Conservation (phyloP, 2,329 filamentous ascomycete species). For the Massarina eburnea region DNA sequence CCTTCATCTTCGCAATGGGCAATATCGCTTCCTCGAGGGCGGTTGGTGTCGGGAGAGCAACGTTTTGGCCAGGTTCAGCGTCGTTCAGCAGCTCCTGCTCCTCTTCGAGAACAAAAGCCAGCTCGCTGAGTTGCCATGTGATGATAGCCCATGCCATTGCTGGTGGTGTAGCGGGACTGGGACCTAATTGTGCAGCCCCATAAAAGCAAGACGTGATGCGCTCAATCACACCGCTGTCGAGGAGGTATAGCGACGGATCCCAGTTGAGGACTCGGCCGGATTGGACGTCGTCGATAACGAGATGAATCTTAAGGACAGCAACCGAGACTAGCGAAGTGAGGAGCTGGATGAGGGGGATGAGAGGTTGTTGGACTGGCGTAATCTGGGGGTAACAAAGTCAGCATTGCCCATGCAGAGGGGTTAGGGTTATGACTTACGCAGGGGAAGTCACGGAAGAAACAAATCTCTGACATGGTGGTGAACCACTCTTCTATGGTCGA, state of each 20-base stretch:
- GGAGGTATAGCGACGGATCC: slow-evolving; percentile 61
- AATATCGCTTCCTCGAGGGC: slow-evolving; percentile 31
- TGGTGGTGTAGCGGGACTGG: slow-evolving; percentile 69
- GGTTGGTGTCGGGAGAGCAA: slow-evolving; percentile 16
- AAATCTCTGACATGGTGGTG: slow-evolving; percentile 23
- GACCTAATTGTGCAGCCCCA: slow-evolving; percentile 54
- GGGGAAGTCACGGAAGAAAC: slow-evolving; percentile 68
- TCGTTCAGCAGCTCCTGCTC: slow-evolving; percentile 31
- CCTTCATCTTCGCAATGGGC: slow-evolving; percentile 24
- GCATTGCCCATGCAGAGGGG: no score
- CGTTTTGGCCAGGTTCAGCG: slow-evolving; percentile 13
- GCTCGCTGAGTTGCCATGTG: slow-evolving; percentile 26
- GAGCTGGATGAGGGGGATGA: slow-evolving; percentile 67
- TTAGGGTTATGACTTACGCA: slow-evolving; percentile 45
- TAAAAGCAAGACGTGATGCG: slow-evolving; percentile 73
- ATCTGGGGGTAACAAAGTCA: slow-evolving; percentile 1
- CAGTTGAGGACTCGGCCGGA: slow-evolving; percentile 27
- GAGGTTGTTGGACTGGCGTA: slow-evolving; percentile 38
- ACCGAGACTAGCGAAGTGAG: slow-evolving; percentile 72
- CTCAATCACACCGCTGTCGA: slow-evolving; percentile 69
- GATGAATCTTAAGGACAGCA: slow-evolving; percentile 68
- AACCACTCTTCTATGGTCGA: slow-evolving; percentile 40
- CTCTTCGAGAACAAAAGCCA: slow-evolving; percentile 26
- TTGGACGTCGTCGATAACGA: slow-evolving; percentile 54
- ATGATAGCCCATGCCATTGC: slow-evolving; percentile 82